These are phyloP conservation scores for Verbascum thapsus DNA, from an alignment of 257 asterid genomes.

Conservation along the genomic window DNA sequence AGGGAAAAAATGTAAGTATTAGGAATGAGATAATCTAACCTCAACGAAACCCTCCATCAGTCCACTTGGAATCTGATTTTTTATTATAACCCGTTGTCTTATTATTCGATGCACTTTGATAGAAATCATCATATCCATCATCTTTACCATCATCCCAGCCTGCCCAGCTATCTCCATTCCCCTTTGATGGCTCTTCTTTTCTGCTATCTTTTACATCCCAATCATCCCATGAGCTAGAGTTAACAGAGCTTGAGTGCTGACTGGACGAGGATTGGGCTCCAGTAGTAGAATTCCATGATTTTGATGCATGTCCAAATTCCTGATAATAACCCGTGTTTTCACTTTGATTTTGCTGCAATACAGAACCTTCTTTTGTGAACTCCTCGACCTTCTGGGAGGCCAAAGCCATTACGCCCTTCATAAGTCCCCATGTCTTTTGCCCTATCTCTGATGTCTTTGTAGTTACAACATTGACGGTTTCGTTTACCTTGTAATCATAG, in stretches of 20 bases:
- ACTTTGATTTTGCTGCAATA: conserved; percentile 65
- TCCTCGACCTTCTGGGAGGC: conserved; percentile 98
- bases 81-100: conserved; percentile 50
- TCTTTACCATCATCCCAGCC: conserved; percentile 98
- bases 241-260: conserved; percentile 42
- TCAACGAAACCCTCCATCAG: conserved; percentile 75
- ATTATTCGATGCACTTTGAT: conserved; percentile 51
- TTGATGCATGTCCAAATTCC: conserved; percentile 52
- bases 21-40: conserved; percentile 36
- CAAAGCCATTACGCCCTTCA: conserved; percentile 90
- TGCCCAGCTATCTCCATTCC: conserved; percentile 75
- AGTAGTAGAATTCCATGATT: conserved; percentile 56
- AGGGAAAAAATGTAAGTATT: no score
- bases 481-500: conserved; percentile 78
- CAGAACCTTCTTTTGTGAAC: conserved; percentile 65
- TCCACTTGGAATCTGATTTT: conserved; percentile 69
- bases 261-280: conserved; percentile 50
- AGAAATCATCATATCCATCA: conserved; percentile 47
- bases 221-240: conserved; percentile 74
- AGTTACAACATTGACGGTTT: conserved; percentile 76
- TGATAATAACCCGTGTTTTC: conserved; percentile 58
- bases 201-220: conserved; percentile 71
- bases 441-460: conserved; percentile 89
- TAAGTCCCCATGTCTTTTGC: conserved; percentile 86
- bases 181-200: conserved; percentile 49